Evolutionary conservation across 2,329 filamentous ascomycete genomes (phyloP), one percentile per base, ranked within the genome.

Genomic region (Colletotrichum lini): DNA sequence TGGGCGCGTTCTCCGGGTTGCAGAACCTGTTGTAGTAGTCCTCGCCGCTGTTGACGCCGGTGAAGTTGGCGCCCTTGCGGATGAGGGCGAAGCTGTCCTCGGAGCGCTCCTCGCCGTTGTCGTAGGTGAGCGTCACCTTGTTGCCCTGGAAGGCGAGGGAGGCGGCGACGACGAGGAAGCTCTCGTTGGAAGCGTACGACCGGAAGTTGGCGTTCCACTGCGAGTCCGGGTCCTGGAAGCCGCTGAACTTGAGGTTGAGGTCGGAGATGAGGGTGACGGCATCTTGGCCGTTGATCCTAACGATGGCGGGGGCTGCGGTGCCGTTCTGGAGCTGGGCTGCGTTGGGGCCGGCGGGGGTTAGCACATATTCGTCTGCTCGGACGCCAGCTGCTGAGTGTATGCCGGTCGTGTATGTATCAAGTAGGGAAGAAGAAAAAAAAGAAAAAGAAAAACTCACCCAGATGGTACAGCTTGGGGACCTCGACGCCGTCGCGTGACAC

Each of bases 401-500:
- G 30, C 18, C 30, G 3, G 8, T 12, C 8, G 30, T 30, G 30
- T 30, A 30, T 30, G 30, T 30, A 30, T 30, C 30, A 9, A 8
- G 30, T 2, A 30, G 8, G 30, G 30, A 30, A 1, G 30, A 3
- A 30, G 6, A 30, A 2, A 30, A 8, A 3, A 30, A 8, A 8
- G 30, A 8, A 30, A 8, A 9, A 8, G 7, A 9, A 0, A 4
- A 65, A 75, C 80, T 79, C 57, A 84, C 83, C 74, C 67, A 86
- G 86, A 23, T 86, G 83, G 72, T 89, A 92, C 2, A 91, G 81
- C 69, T 89, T 84, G 0, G 91, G 91, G 13, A 90, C 77, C 64
- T 86, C 84, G 21, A 82, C 78, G n/a, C 90, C 90, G 76, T 92
- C 89, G 4, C 80, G 74, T 2, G 90, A 92, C 9, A 92, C 84